Evolutionary conservation across 768 basidiomycete species (phyloP).

Genomic region (Russula brevipes): DNA sequence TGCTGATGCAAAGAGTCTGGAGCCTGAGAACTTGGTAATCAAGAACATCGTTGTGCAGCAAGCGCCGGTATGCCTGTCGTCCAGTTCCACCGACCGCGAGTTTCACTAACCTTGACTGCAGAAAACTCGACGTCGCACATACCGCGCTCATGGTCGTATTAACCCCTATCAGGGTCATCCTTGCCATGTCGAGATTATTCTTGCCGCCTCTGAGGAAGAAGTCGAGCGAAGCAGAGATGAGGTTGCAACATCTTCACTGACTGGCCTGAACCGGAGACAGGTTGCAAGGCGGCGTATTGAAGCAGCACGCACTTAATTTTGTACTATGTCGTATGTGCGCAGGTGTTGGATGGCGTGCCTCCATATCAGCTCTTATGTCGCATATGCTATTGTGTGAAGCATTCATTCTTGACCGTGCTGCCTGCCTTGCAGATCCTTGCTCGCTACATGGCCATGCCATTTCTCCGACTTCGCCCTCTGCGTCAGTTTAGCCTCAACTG

Average conservation of each 20-base stretch:
- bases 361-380: slow-evolving; percentile 26
- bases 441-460: not conserved
- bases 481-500: not conserved
- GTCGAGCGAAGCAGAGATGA: slow-evolving; percentile 91
- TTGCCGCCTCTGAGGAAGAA: slow-evolving; percentile 69
- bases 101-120: slow-evolving; percentile 29
- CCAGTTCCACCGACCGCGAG: not conserved
- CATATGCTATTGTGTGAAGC: slow-evolving; percentile 21
- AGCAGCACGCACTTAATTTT: slow-evolving; percentile 51
- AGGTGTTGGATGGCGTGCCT: slow-evolving; percentile 26
- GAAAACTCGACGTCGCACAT: slow-evolving; percentile 99
- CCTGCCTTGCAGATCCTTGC: not conserved
- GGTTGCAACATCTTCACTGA: slow-evolving; percentile 44
- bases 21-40: slow-evolving; percentile 87
- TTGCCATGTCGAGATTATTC: slow-evolving; percentile 92
- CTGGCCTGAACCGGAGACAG: slow-evolving; percentile 79
- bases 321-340: slow-evolving; percentile 34
- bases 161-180: slow-evolving; percentile 99
- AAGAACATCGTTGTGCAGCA: slow-evolving; percentile 98
- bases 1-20: slow-evolving; percentile 95
- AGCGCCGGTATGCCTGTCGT: slow-evolving; percentile 70
- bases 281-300: slow-evolving; percentile 84
- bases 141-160: slow-evolving; percentile 96
- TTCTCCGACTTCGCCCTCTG: not conserved
- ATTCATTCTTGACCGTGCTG: not conserved